Evolutionary conservation across 768 basidiomycete species (phyloP).

Genomic region (Leucosporidium yakuticum): DNA sequence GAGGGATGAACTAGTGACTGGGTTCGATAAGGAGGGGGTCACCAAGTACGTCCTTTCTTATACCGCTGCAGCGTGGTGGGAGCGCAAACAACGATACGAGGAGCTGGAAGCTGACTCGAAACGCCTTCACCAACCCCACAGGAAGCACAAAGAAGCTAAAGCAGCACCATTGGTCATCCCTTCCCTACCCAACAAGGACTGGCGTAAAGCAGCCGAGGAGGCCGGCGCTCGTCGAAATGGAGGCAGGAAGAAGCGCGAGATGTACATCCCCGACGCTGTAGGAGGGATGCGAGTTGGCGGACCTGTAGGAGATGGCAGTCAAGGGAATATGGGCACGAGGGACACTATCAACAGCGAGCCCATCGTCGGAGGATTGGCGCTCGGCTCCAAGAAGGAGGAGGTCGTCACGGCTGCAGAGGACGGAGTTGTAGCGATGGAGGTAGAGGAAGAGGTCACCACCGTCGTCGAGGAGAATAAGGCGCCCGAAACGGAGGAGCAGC

Average conservation of each 20-base stretch:
- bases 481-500: constrained; percentile 59
- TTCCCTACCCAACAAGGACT: constrained; percentile 78
- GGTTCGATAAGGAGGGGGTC: constrained; percentile 16
- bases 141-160: constrained; percentile 16
- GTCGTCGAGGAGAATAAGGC: constrained; percentile 42
- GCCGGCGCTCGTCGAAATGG: constrained; percentile 47
- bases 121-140: neutral
- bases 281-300: constrained; percentile 22
- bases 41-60: constrained; percentile 12
- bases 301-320: constrained; percentile 54
- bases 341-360: constrained; percentile 66
- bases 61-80: neutral
- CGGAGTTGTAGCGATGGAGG: constrained; percentile 40
- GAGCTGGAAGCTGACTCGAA: neutral
- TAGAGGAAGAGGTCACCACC: constrained; percentile 34
- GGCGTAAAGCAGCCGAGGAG: constrained; percentile 71
- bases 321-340: constrained; percentile 67
- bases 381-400: constrained; percentile 46
- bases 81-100: rapidly evolving
- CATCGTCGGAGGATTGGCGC: constrained; percentile 62
- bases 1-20: constrained; percentile 2
- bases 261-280: constrained; percentile 61
- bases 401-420: constrained; percentile 13
- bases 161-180: constrained; percentile 70
- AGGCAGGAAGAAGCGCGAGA: constrained; percentile 38